These are phyloP conservation scores for Candida nemodendra DNA, from an alignment of 805 yeast genomes.

Conservation along the genomic window DNA sequence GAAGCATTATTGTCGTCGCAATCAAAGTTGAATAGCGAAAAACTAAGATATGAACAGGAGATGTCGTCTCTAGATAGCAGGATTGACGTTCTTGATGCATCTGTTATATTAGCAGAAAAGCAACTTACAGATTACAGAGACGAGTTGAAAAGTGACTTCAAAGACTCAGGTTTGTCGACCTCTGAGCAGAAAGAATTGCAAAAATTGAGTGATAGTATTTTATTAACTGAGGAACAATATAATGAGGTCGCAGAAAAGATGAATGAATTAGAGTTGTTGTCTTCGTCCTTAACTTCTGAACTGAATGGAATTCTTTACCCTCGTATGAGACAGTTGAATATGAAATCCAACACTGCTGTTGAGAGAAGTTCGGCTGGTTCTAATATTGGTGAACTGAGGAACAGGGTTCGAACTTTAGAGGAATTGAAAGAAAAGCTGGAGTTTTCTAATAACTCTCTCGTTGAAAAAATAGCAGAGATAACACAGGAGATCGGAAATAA, in stretches of 20 bases:
- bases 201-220: conserved; percentile 35
- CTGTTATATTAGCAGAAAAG: conserved; percentile 35
- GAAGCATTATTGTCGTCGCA: conserved; percentile 45
- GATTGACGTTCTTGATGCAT: conserved; percentile 32
- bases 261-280: conserved; percentile 44
- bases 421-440: conserved; percentile 24
- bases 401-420: conserved; percentile 16
- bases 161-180: conserved; percentile 43
- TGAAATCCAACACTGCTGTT: conserved; percentile 5
- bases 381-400: conserved; percentile 17
- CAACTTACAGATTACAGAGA: conserved; percentile 42
- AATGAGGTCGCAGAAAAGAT: conserved; percentile 39
- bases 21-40: conserved; percentile 42
- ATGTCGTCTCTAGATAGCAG: conserved; percentile 35
- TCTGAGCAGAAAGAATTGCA: conserved; percentile 48
- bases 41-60: conserved; percentile 44
- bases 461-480: conserved; percentile 30
- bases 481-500: conserved; percentile 33
- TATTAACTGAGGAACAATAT: conserved; percentile 39
- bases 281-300: conserved; percentile 52
- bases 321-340: conserved; percentile 40
- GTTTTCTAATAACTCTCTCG: conserved; percentile 29
- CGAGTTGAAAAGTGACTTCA: conserved; percentile 57
- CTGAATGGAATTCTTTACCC: conserved; percentile 58
- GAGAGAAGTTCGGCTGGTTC: conserved; percentile 7